Base-by-base conservation (phyloP, 2,329 filamentous ascomycete genomes). In the Curvularia sp. region DNA sequence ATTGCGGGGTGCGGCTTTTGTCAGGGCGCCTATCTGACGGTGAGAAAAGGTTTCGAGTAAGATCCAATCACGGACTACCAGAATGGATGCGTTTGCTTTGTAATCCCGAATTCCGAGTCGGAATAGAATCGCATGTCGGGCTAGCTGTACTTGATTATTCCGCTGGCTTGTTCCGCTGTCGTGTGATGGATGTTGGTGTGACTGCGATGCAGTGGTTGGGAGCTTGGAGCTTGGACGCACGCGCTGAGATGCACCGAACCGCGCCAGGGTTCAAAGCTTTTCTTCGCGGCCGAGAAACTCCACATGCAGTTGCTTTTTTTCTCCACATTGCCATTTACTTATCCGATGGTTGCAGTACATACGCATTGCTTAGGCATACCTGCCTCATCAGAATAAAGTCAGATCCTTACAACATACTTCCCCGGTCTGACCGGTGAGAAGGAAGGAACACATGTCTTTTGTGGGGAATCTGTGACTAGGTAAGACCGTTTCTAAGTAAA, bases 41-140 rank as follows among this genome's bases (percentile, higher is more conserved):
- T 44, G 42, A n/a, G 5, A 31, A 31, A 28, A 28, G 12, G 22
- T 26, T 44, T 44, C 42, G 22, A 26, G 22, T 28, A 22, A 44
- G 22, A 15, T 22, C 28, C 35, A 22, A 47, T 47, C 26, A 26
- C 42, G 31, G 24, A 33, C 28, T 8, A 7, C 28, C 28, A 26
- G 6, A 26, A 26, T 26, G 24, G 24, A 6, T 33, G 28, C 18
- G 6, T 26, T 10, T 55, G 52, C 10, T 9, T 39, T 39, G 9
- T 20, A 13, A 47, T 31, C 50, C 56, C 56, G 56, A 58, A 47
- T 35, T 50, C 52, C 52, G 52, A 55, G 10, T 50, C 26, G 31
- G 31, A 35, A 6, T 47, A 20, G 28, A 26, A 38, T 28, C 6
- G 8, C 33, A 26, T 30, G 33, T 53, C 7, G 28, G 9, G n/a